These are phyloP conservation scores for Penicillium argentinense DNA, from an alignment of 495 filamentous ascomycete species.

Conservation along the genomic window DNA sequence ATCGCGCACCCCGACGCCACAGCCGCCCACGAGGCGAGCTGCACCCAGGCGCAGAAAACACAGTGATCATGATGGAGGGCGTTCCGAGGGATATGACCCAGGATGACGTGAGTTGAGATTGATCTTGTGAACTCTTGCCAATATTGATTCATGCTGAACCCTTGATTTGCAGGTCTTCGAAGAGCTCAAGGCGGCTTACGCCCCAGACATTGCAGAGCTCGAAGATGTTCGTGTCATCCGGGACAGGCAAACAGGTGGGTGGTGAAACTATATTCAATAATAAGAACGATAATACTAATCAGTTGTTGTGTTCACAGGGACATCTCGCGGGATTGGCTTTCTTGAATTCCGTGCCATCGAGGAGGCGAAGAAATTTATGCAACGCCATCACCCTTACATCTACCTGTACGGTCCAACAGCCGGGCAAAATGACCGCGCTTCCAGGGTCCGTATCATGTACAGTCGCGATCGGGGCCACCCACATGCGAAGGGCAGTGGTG, in stretches of 20 bases:
- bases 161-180: conserved; percentile 54
- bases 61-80: conserved; percentile 64
- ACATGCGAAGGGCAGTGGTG: conserved; percentile 58
- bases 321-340: conserved; percentile 66
- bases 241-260: conserved; percentile 64
- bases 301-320: conserved; percentile 34
- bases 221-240: conserved; percentile 67
- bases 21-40: conserved; percentile 45
- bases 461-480: conserved; percentile 58
- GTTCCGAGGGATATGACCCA: conserved; percentile 58
- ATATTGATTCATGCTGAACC: neutral
- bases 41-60: conserved; percentile 51
- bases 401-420: conserved; percentile 52
- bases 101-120: conserved; percentile 51
- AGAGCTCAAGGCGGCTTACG: conserved; percentile 59
- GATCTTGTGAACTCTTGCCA: neutral
- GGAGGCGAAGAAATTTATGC: conserved; percentile 64
- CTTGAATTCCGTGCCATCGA: conserved; percentile 61
- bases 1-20: conserved; percentile 50
- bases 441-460: conserved; percentile 60
- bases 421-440: conserved; percentile 50
- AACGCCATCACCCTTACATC: conserved; percentile 62
- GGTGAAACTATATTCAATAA: neutral
- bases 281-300: neutral
- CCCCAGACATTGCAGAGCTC: conserved; percentile 55